Base-by-base conservation (phyloP, 2,329 filamentous ascomycete genomes). In the Neoascochyta sp. region DNA sequence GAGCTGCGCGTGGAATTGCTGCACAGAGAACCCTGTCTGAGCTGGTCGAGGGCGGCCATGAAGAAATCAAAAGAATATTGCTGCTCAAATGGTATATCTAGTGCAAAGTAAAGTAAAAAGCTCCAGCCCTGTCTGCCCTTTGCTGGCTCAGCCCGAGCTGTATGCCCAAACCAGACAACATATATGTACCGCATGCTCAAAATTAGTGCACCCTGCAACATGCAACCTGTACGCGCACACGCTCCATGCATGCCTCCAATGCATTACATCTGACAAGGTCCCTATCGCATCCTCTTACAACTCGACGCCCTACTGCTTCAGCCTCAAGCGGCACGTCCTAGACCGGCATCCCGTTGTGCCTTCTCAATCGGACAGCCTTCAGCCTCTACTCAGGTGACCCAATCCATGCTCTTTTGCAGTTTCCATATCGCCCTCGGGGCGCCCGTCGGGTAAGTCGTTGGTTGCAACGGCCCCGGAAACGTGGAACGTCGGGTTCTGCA, bases 381-480 rank as follows among this genome's bases (percentile, higher is more conserved):
- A n/a, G 12, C 16, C 33, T 29, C 37, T 47, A 11, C 45, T 43
- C 26, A 62, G 23, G 33, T 62, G 58, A 2, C 56, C 56, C 13
- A 64, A 25, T 4, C 29, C 32, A 36, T 63, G 60, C 24, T 59
- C 55, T 12, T 57, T 60, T 2, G 52, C 48, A 12, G 52, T 50
- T 27, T 62, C 54, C 46, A 65, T 49, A 25, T 69, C 52, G 6
- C 54, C 47, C 39, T 68, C 64, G 8, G 64, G 62, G 14, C 49
- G 47, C 3, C 67, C 67, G 20, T 54, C 66, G 0, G 67, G 66
- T 4, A 69, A 48, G n/a, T 65, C 60, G n/a, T 52, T 44, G 1
- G 66, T 69, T 0, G 57, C 56, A 8, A 64, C 46, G n/a, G 47
- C 46, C 7, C 46, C 47, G 16, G 50, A 51, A 5, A 50, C 37